Conservation (phyloP, 2,329 filamentous ascomycete genomes). For the Fusarium sp. region DNA sequence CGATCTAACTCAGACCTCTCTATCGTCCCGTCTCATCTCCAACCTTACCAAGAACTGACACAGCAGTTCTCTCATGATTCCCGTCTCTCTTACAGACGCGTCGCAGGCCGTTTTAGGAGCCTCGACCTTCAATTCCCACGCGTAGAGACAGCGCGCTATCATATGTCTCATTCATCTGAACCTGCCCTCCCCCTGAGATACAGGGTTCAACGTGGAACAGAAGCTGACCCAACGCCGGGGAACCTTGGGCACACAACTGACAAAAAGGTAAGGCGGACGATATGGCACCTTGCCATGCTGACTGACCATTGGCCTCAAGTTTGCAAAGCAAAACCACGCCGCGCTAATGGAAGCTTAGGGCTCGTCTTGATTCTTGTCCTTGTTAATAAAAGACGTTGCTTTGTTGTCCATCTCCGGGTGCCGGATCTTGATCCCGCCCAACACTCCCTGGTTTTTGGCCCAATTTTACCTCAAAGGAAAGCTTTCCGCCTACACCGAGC, state of each 20-base stretch:
- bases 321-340: neutral
- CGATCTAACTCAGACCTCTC: neutral
- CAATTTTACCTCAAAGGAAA: conserved; percentile 11
- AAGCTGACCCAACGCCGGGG: conserved; percentile 24
- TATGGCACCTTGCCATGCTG: neutral
- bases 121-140: conserved; percentile 9
- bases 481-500: conserved; percentile 42
- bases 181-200: conserved; percentile 29
- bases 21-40: conserved; percentile 5
- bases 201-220: conserved; percentile 34
- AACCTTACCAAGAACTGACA: neutral
- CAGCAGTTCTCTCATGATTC: no score
- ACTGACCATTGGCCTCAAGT: no score
- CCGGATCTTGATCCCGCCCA: conserved; percentile 46
- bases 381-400: neutral
- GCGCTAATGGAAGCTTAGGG: neutral
- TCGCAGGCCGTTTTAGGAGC: neutral
- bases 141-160: conserved; percentile 4
- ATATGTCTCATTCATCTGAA: conserved; percentile 23
- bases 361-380: conserved; percentile 1
- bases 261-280: neutral
- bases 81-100: no score
- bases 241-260: conserved; percentile 11
- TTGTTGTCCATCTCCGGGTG: conserved; percentile 31
- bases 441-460: conserved; percentile 14